Percentiles rank a stretch among this genome's conserved stretches.
Evolutionary conservation across 163 green algal genomes (phyloP).

Genomic region (Coccomyxa subellipsoidea): DNA sequence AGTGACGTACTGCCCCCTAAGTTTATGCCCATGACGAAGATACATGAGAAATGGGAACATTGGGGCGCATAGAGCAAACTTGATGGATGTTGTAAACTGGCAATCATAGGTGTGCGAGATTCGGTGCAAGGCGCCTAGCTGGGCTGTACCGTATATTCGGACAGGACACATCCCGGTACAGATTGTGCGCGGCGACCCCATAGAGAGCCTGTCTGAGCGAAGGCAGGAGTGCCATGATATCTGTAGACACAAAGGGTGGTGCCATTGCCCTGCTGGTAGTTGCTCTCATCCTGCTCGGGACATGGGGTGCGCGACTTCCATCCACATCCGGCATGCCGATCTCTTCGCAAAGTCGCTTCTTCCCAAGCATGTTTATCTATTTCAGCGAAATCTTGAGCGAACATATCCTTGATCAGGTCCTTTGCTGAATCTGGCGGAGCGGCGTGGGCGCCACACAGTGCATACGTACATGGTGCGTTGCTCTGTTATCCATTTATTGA

Average conservation of each 20-base stretch:
- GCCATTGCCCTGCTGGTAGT: not conserved
- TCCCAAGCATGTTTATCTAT: not conserved
- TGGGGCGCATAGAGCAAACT: too few species aligned
- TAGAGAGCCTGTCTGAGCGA: not conserved
- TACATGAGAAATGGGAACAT: not conserved
- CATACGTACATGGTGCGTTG: constrained; percentile 2
- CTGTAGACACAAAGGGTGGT: not conserved
- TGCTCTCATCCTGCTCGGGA: not conserved
- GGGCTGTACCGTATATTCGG: too few species aligned
- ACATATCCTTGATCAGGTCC: not conserved
- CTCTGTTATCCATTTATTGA: too few species aligned
- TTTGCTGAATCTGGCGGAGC: constrained; percentile 3
- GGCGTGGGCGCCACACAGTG: not conserved
- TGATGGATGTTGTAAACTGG: too few species aligned
- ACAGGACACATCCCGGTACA: too few species aligned
- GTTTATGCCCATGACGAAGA: not conserved
- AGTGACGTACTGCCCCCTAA: too few species aligned
- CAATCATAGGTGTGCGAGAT: too few species aligned
- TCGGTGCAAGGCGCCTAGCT: too few species aligned
- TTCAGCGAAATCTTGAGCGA: not conserved
- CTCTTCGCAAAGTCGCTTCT: not conserved
- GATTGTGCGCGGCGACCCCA: too few species aligned
- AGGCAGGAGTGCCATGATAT: not conserved
- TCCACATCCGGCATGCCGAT: not conserved
- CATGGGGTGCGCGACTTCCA: not conserved